These are phyloP conservation scores for Amauroascus niger DNA, from an alignment of 2,329 filamentous ascomycete species.

Conservation along the genomic window DNA sequence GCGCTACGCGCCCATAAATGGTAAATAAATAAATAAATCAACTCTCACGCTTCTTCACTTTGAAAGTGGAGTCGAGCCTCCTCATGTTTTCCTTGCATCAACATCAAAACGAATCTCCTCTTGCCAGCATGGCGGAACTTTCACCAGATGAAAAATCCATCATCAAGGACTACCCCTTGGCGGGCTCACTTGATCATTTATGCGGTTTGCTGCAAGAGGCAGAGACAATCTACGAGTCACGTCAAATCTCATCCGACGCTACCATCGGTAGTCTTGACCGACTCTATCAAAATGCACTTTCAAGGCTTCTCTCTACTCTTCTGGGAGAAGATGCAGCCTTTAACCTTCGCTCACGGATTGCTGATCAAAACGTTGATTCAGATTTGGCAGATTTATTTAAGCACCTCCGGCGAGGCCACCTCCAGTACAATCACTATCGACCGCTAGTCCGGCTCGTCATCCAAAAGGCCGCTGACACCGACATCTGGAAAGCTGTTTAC, in stretches of 20 bases:
- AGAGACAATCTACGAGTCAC: constrained; percentile 5
- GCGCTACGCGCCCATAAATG: no score
- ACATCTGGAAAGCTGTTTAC: constrained; percentile 16
- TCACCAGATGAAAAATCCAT: constrained; percentile 7
- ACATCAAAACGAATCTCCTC: no score
- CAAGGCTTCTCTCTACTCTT: constrained; percentile 4
- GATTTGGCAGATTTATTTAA: not conserved
- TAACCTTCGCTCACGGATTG: constrained; percentile 1
- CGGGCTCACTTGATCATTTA: constrained; percentile 9
- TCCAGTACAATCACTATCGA: constrained; percentile 14
- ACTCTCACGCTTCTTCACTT: no score
- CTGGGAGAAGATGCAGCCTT: not conserved
- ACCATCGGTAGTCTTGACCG: not conserved
- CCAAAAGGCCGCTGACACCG: constrained; percentile 14
- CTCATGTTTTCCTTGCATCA: no score
- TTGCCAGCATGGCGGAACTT: no score
- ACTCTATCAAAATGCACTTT: constrained; percentile 2
- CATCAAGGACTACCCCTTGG: constrained; percentile 10
- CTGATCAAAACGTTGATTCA: not conserved
- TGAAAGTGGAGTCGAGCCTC: no score
- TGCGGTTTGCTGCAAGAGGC: constrained; percentile 5
- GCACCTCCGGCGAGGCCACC: not conserved
- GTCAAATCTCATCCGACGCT: constrained; percentile 1
- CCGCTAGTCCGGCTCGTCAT: constrained; percentile 13
- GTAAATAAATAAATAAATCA: no score